phyloP scores from a whole-genome alignment of 2,329 filamentous ascomycete species.

The Epichloe elymi region DNA sequence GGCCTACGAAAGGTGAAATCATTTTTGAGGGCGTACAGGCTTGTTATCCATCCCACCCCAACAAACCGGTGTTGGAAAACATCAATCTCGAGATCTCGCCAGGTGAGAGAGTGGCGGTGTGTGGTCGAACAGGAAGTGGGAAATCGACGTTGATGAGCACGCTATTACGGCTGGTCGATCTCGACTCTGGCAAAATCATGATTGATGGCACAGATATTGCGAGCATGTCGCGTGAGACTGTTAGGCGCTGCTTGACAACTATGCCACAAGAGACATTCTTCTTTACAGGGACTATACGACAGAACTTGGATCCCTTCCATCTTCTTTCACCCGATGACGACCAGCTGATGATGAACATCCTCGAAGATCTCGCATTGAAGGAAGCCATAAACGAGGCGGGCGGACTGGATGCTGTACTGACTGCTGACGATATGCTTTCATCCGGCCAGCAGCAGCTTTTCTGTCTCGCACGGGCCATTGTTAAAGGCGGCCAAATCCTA shows the following conservation, averaged over 20 bases:
- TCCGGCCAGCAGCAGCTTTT: no score
- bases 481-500: no score
- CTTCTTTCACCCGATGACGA: no score
- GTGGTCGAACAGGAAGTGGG: conserved; percentile 30
- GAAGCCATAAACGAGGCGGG: no score
- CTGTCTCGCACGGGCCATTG: no score
- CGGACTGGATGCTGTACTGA: no score
- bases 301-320: conserved; percentile 23
- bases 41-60: background rate
- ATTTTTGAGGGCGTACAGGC: background rate
- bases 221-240: conserved; percentile 8
- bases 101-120: conserved; percentile 26
- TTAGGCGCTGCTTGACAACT: conserved; percentile 23
- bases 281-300: conserved; percentile 32
- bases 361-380: no score
- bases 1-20: background rate
- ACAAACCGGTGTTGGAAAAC: conserved; percentile 14
- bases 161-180: conserved; percentile 33
- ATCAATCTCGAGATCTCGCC: conserved; percentile 17
- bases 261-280: conserved; percentile 40
- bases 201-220: conserved; percentile 30
- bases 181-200: conserved; percentile 24
- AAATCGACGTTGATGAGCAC: conserved; percentile 26
- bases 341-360: no score
- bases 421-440: no score